These are phyloP conservation scores for Elaeis guineensis DNA, from an alignment of 176 grass and related monocot species.

Conservation along the genomic window DNA sequence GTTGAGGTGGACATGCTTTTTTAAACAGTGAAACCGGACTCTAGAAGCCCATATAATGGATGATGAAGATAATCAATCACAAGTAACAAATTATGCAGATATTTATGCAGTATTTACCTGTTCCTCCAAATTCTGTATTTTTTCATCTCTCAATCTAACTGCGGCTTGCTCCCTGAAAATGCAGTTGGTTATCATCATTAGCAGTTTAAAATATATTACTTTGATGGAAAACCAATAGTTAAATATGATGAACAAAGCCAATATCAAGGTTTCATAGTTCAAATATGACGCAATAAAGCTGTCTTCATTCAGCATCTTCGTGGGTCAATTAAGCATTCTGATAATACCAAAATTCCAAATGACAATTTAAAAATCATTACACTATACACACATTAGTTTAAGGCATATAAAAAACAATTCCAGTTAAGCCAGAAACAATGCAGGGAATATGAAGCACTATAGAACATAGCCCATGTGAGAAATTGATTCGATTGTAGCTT, in stretches of 20 bases:
- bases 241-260: not conserved
- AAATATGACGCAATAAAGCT: not conserved
- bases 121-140: conserved; percentile 66
- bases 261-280: not conserved
- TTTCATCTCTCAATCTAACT: conserved; percentile 51
- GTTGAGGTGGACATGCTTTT: not conserved
- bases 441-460: conserved; percentile 3
- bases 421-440: not conserved
- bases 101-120: conserved; percentile 44
- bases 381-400: not conserved
- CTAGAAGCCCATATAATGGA: conserved; percentile 2
- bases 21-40: not conserved
- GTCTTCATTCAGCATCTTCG: conserved; percentile 3
- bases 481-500: not conserved
- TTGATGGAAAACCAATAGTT: too few relatives aligned
- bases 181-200: not conserved
- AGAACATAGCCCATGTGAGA: conserved; percentile 1
- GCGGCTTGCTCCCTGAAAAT: conserved; percentile 62
- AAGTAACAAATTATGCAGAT: not conserved
- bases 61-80: not conserved
- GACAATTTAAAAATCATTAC: conserved; percentile 1
- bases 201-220: too few relatives aligned
- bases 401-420: conserved; percentile 5
- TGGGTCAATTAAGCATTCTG: not conserved
- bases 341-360: not conserved